These are phyloP conservation scores for Strigomonas culicis DNA, from an alignment of 208 protist genomes.

Conservation along the genomic window DNA sequence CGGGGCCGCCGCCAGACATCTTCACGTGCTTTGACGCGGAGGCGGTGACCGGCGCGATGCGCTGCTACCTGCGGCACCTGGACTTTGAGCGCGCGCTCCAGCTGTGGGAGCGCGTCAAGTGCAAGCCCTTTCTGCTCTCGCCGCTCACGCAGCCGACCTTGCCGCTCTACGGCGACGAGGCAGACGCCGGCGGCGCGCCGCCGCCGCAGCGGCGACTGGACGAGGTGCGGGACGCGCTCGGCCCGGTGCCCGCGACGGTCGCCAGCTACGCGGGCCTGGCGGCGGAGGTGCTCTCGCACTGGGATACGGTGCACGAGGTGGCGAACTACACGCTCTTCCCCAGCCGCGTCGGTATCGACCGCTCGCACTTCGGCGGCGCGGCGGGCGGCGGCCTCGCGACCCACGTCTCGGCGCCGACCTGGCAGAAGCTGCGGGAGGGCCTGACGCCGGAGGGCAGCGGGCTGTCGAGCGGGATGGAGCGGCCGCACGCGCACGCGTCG, in stretches of 20 bases:
- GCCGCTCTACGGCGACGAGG: neutral
- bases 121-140: neutral
- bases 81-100: conserved; percentile 70
- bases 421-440: neutral
- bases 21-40: neutral
- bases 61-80: conserved; percentile 55
- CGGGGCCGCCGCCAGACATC: neutral
- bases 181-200: neutral
- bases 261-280: conserved; percentile 58
- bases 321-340: conserved; percentile 39
- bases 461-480: no score
- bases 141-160: neutral
- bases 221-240: neutral
- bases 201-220: neutral
- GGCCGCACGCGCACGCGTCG: neutral
- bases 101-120: conserved; percentile 43
- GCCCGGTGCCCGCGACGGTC: conserved; percentile 19
- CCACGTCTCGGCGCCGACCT: neutral
- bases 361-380: neutral
- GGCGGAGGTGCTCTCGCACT: conserved; percentile 67
- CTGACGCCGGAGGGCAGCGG: no score
- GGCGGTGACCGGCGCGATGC: conserved; percentile 52
- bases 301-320: conserved; percentile 66
- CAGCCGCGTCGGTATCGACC: conserved; percentile 6
- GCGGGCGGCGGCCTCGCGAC: neutral